These are phyloP conservation scores for Zygotorulaspora chibaensis DNA, from an alignment of 805 yeast genomes.

Conservation along the genomic window DNA sequence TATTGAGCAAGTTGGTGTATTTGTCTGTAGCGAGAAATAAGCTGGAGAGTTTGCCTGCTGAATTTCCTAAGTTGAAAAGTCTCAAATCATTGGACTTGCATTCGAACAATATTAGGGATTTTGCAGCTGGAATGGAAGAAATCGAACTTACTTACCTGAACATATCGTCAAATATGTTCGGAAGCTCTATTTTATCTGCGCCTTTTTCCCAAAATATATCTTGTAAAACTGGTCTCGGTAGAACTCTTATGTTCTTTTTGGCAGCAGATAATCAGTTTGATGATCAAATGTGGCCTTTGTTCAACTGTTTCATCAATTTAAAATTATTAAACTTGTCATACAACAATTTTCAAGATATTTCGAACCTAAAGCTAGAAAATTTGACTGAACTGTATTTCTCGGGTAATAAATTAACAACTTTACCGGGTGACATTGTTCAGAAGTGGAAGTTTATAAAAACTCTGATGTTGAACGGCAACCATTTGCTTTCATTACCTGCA, in stretches of 20 bases:
- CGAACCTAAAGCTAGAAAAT: slow-evolving; percentile 58
- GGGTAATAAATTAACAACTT: slow-evolving; percentile 72
- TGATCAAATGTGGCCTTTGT: slow-evolving; percentile 68
- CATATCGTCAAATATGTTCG: slow-evolving; percentile 67
- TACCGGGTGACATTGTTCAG: slow-evolving; percentile 79
- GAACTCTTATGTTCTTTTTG: slow-evolving; percentile 52
- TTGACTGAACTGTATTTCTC: slow-evolving; percentile 69
- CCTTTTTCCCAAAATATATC: slow-evolving; percentile 46
- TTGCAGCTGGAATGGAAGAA: slow-evolving; percentile 67
- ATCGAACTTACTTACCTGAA: slow-evolving; percentile 59
- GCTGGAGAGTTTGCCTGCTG: slow-evolving; percentile 62
- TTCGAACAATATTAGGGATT: slow-evolving; percentile 68
- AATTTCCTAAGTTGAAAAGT: slow-evolving; percentile 54
- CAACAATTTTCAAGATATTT: slow-evolving; percentile 79
- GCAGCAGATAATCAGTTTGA: slow-evolving; percentile 80
- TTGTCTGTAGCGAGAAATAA: slow-evolving; percentile 74
- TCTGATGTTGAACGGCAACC: slow-evolving; percentile 75
- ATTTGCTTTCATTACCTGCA: slow-evolving; percentile 80
- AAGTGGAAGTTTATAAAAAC: slow-evolving; percentile 57
- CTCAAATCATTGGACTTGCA: slow-evolving; percentile 74
- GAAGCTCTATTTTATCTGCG: slow-evolving; percentile 25
- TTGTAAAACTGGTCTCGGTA: slow-evolving; percentile 37
- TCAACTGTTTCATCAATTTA: slow-evolving; percentile 56
- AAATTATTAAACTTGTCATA: slow-evolving; percentile 71
- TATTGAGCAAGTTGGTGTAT: slow-evolving; percentile 53